Evolutionary conservation across 306 rosid genomes (phyloP).

Genomic region (cucumber (Cucumis sativus)): DNA sequence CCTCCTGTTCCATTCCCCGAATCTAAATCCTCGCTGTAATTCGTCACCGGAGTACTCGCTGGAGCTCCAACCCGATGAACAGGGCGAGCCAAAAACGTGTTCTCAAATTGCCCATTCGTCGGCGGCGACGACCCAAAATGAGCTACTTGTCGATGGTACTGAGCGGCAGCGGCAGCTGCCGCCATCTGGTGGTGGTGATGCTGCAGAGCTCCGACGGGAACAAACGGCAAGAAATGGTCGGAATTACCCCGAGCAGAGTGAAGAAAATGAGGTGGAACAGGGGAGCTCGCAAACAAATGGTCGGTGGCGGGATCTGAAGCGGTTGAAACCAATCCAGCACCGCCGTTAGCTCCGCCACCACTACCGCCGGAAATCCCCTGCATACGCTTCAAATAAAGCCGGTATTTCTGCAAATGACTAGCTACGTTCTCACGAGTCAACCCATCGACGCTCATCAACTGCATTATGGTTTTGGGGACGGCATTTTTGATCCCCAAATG

Average conservation of each 20-base stretch:
- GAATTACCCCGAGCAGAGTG: constrained; percentile 60
- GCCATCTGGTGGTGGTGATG: constrained; percentile 51
- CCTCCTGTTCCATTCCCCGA: constrained; percentile 62
- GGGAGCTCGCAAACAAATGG: constrained; percentile 81
- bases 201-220: constrained; percentile 59
- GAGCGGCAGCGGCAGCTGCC: constrained; percentile 23
- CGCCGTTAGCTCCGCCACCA: constrained; percentile 20
- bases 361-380: constrained; percentile 45
- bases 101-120: constrained; percentile 76
- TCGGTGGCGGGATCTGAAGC: constrained; percentile 62
- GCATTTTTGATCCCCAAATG: constrained; percentile 95
- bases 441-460: constrained; percentile 97
- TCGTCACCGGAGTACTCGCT: constrained; percentile 31
- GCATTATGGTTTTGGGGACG: constrained; percentile 98
- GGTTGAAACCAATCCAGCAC: constrained; percentile 16
- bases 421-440: constrained; percentile 89
- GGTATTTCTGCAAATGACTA: constrained; percentile 87
- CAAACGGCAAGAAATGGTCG: constrained; percentile 71
- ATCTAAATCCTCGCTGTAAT: constrained; percentile 63
- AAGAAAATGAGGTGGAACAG: constrained; percentile 78
- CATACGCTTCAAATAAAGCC: constrained; percentile 91
- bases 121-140: constrained; percentile 83
- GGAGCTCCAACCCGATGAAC: constrained; percentile 62
- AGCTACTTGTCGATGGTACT: constrained; percentile 55
- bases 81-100: constrained; percentile 53